Base-by-base conservation (phyloP, 164 flowering plant genomes). In the Berberis vulgaris region DNA sequence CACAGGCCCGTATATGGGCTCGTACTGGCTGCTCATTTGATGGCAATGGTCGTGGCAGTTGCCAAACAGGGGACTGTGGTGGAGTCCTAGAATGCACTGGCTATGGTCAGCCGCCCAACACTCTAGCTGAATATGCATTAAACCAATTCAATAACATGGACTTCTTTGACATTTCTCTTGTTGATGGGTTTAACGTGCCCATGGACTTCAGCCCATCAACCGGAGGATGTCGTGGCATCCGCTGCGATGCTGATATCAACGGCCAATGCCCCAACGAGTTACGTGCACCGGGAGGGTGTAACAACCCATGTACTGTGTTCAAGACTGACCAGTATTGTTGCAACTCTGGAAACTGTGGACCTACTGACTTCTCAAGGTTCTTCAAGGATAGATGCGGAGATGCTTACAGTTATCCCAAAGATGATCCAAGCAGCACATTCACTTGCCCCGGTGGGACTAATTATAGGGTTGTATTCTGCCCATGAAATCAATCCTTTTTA, bases 51-150 rank as follows among this genome's bases (percentile, higher is more conserved):
- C 61, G 54, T 0, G 68, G 68, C 3, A 13, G 46, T 6, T 73
- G 76, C 13, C 50, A 68, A 5, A 72, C 75, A 8, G 75, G 71
- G 7, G 71, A 72, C 57, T 67, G 71, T 41, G 46, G 44, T 40
- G 68, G 76, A 1, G 13, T 43, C 4, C 69, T 69, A 46, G 4
- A 47, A 47, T 47, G 50, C 26, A 26, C 26, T 26, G 26, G 26
- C 26, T 26, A 26, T 26, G 26, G 26, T 26, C 26, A 26, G 26
- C 26, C 26, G 26, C 26, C 26, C 26, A 26, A 26, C 26, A 26
- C 26, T 26, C 26, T 26, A 26, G 26, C 26, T 26, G 26, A 26
- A 26, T 26, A 26, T 26, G 26, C 26, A 26, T 26, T 26, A 26
- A 26, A 26, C 26, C 26, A 26, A 26, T 26, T 26, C 26, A 26